A percentile compares a stretch with the other conserved stretches of the same genome.
These are phyloP conservation scores for Debaryomycetaceae sp. DNA, from an alignment of 1,139 yeast species.

Conservation along the genomic window DNA sequence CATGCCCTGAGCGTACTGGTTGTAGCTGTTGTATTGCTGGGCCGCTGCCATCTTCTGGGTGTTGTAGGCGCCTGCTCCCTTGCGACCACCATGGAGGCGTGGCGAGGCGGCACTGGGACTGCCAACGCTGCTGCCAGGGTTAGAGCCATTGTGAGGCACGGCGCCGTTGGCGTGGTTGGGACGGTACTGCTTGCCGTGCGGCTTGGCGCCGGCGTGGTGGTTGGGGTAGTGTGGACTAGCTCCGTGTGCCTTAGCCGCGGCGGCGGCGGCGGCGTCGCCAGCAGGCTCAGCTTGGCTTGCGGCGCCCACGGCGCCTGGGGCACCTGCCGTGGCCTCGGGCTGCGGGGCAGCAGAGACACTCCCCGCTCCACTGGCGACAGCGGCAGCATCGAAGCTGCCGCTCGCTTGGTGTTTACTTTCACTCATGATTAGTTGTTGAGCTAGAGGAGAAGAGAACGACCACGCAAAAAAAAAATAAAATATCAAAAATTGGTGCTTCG, in stretches of 20 bases:
- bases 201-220: too few relatives aligned
- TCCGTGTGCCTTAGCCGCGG: too few relatives aligned
- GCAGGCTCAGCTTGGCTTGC: too few relatives aligned
- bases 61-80: conserved; percentile 10
- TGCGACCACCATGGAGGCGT: too few relatives aligned
- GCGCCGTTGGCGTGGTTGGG: too few relatives aligned
- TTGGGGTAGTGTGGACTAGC: too few relatives aligned
- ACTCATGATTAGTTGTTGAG: conserved; percentile 8
- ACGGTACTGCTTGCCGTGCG: too few relatives aligned
- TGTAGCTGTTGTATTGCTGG: conserved; percentile 14
- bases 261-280: too few relatives aligned
- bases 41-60: conserved; percentile 13
- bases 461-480: conserved; percentile 2
- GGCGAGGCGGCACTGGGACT: background rate
- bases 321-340: too few relatives aligned
- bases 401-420: conserved; percentile 8
- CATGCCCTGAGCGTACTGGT: conserved; percentile 14
- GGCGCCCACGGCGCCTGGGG: too few relatives aligned
- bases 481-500: conserved; percentile 6
- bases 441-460: conserved; percentile 4
- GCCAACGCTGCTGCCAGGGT: conserved; percentile 1
- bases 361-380: background rate
- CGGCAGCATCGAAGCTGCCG: conserved; percentile 5
- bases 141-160: too few relatives aligned
- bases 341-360: conserved; percentile 1